A percentile compares a stretch with the other conserved stretches of the same genome.
These are phyloP conservation scores for Serendipita vermifera DNA, from an alignment of 768 basidiomycete genomes.

Conservation along the genomic window DNA sequence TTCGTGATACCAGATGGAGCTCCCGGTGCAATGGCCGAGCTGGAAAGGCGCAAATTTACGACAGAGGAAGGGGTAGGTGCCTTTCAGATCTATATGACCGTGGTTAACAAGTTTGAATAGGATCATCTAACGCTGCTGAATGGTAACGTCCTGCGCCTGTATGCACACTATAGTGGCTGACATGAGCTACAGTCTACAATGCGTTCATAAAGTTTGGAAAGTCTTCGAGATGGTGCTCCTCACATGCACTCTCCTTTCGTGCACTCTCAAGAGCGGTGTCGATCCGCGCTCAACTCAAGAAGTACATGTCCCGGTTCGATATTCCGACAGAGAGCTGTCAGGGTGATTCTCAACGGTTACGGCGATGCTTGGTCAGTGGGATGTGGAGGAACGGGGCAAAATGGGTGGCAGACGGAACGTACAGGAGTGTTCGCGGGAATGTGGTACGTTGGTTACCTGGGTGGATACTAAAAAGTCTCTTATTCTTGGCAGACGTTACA, in stretches of 20 bases:
- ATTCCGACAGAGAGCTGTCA: constrained; percentile 76
- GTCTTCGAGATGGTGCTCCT: constrained; percentile 86
- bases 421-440: constrained; percentile 74
- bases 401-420: constrained; percentile 88
- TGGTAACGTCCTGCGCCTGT: constrained; percentile 33
- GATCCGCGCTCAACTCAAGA: constrained; percentile 87
- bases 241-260: constrained; percentile 84
- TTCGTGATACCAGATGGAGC: constrained; percentile 83
- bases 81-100: constrained; percentile 4
- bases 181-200: constrained; percentile 60
- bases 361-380: constrained; percentile 82
- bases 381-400: constrained; percentile 91
- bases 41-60: constrained; percentile 91
- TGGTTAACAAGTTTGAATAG: constrained; percentile 28
- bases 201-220: constrained; percentile 74
- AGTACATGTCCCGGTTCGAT: constrained; percentile 85
- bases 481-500: constrained; percentile 48
- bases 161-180: not conserved
- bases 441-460: constrained; percentile 36
- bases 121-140: constrained; percentile 93
- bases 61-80: constrained; percentile 85
- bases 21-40: constrained; percentile 71
- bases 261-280: constrained; percentile 89
- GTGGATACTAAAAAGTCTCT: not conserved
- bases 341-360: constrained; percentile 68